Percentiles rank a stretch among this genome's conserved stretches.
Conservation (phyloP, 2,329 filamentous ascomycete genomes). For the Colletotrichum tanaceti region DNA sequence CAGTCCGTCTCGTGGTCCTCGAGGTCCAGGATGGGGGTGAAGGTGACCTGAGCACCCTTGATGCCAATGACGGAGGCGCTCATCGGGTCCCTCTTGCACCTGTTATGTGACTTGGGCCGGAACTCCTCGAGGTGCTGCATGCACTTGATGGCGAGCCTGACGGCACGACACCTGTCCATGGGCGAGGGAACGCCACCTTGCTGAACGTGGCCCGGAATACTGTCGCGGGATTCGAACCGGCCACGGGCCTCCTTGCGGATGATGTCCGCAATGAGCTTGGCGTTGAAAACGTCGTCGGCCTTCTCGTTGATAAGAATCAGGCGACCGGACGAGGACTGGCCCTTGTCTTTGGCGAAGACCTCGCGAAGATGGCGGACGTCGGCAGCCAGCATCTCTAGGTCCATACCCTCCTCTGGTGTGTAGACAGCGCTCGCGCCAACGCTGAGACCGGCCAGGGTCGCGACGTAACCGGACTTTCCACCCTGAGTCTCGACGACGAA, state of each 20-base stretch:
- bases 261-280: conserved; percentile 93
- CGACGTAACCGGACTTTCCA: conserved; percentile 92
- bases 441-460: conserved; percentile 88
- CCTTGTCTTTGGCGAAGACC: conserved; percentile 85
- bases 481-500: conserved; percentile 99
- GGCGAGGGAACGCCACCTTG: conserved; percentile 92
- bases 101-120: conserved; percentile 71
- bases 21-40: conserved; percentile 82
- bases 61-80: conserved; percentile 90
- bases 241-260: conserved; percentile 93
- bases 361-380: conserved; percentile 92
- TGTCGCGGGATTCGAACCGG: conserved; percentile 91
- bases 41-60: conserved; percentile 88
- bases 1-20: conserved; percentile 93
- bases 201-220: conserved; percentile 93
- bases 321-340: conserved; percentile 89
- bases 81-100: conserved; percentile 78
- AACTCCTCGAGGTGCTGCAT: conserved; percentile 90
- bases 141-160: conserved; percentile 92
- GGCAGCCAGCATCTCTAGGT: conserved; percentile 88
- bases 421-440: conserved; percentile 95
- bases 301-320: conserved; percentile 98
- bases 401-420: conserved; percentile 95
- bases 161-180: conserved; percentile 95
- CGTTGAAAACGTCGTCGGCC: conserved; percentile 88